Evolutionary conservation across 2,329 filamentous ascomycete genomes (phyloP).

Genomic region (Arthrobotrys iridis): DNA sequence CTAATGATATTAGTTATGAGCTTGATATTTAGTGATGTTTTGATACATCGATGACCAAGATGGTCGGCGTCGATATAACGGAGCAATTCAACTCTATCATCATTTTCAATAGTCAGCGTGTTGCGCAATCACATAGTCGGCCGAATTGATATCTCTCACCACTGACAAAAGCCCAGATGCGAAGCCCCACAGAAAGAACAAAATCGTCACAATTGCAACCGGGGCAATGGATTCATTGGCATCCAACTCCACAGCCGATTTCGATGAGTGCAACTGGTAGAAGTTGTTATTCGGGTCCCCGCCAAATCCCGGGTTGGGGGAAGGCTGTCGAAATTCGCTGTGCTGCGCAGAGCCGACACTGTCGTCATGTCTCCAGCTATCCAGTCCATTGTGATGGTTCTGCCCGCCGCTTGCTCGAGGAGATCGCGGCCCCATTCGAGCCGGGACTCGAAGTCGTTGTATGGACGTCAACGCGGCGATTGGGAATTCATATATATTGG

Average conservation of each 20-base stretch:
- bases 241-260: slow-evolving; percentile 43
- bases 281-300: slow-evolving; percentile 51
- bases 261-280: slow-evolving; percentile 47
- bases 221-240: slow-evolving; percentile 53
- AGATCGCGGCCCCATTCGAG: slow-evolving; percentile 53
- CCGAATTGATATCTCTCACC: slow-evolving; percentile 46
- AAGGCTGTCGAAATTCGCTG: slow-evolving; percentile 49
- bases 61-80: slow-evolving; percentile 64
- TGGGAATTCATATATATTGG: slow-evolving; percentile 42
- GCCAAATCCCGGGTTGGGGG: slow-evolving; percentile 44
- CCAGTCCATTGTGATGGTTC: slow-evolving; percentile 30
- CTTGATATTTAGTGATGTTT: neutral
- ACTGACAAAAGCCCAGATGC: slow-evolving; percentile 64
- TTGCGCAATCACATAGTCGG: slow-evolving; percentile 35
- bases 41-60: slow-evolving; percentile 62
- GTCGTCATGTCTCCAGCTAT: slow-evolving; percentile 48
- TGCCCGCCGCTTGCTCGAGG: slow-evolving; percentile 31
- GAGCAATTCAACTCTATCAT: slow-evolving; percentile 30
- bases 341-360: slow-evolving; percentile 38
- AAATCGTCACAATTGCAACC: slow-evolving; percentile 62
- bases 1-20: slow-evolving; percentile 5
- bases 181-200: slow-evolving; percentile 66
- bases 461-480: slow-evolving; percentile 52
- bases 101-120: slow-evolving; percentile 17
- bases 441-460: slow-evolving; percentile 43